phyloP scores from a whole-genome alignment of 2,329 filamentous ascomycete genomes.

The Alternaria tenuissima region DNA sequence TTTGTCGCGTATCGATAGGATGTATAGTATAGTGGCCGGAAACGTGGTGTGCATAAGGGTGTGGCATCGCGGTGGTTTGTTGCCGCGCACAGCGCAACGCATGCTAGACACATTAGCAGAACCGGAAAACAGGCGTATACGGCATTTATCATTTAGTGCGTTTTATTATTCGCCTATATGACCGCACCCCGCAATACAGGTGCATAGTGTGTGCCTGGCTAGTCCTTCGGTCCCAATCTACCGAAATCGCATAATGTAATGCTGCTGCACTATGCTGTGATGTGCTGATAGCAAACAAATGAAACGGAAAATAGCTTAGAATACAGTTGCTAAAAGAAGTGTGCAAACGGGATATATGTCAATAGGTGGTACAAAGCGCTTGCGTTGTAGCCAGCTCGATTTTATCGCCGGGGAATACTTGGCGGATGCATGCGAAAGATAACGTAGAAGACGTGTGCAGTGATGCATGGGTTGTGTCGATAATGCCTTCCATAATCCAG shows the following conservation, averaged over 20 bases:
- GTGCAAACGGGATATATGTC: constrained; percentile 26
- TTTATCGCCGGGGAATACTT: constrained; percentile 28
- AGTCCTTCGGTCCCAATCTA: constrained; percentile 12
- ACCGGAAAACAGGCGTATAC: constrained; percentile 12
- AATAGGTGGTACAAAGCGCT: constrained; percentile 36
- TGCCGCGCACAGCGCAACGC: constrained; percentile 7
- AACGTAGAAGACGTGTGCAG: constrained; percentile 14
- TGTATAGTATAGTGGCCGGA: not conserved
- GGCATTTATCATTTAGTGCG: constrained; percentile 9
- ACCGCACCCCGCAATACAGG: constrained; percentile 7
- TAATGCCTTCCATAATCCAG: constrained; percentile 9
- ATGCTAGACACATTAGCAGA: constrained; percentile 6
- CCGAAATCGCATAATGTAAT: constrained; percentile 4
- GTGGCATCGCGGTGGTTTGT: constrained; percentile 27
- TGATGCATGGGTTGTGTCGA: constrained; percentile 13
- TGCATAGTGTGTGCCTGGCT: constrained; percentile 16
- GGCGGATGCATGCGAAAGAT: constrained; percentile 8
- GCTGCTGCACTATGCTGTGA: constrained; percentile 17
- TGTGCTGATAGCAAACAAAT: constrained; percentile 23
- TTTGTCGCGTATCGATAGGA: not conserved
- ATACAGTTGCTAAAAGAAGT: constrained; percentile 21
- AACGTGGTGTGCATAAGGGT: not conserved
- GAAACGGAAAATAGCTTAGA: constrained; percentile 16
- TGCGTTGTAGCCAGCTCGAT: constrained; percentile 24
- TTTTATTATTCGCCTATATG: constrained; percentile 25